Conservation (phyloP, 441 rosid genomes). For the Corymbia calophylla region DNA sequence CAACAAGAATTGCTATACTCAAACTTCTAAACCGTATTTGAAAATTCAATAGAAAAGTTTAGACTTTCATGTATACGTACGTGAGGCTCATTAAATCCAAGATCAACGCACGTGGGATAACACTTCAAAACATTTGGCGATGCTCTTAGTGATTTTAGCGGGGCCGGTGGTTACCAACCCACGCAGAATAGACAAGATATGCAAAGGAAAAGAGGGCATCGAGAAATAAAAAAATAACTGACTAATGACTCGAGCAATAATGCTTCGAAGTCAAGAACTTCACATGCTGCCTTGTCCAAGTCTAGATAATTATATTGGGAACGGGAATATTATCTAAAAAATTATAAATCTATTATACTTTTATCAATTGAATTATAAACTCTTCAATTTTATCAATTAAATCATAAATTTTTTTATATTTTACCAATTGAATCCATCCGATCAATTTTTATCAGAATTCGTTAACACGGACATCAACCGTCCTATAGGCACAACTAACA, state of each 20-base stretch:
- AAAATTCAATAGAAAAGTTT: not conserved
- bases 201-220: not conserved
- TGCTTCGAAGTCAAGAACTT: no score
- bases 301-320: no score
- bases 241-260: not conserved
- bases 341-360: no score
- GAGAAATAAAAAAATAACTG: not conserved
- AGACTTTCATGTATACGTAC: not conserved
- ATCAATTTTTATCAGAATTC: no score
- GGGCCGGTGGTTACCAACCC: not conserved
- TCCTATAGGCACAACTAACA: no score
- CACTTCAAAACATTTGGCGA: not conserved
- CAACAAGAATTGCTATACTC: fast-evolving
- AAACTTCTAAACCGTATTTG: not conserved
- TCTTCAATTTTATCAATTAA: no score
- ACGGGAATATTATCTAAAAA: no score
- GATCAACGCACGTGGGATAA: not conserved
- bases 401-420: no score
- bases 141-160: not conserved
- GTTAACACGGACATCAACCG: no score
- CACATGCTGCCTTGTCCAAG: no score
- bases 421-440: no score
- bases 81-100: not conserved
- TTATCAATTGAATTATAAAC: no score
- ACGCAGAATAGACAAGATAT: not conserved